Percentiles rank a stretch among this genome's conserved stretches.
Evolutionary conservation across 2,329 filamentous ascomycete genomes (phyloP).

Genomic region (Fusarium proliferatum): DNA sequence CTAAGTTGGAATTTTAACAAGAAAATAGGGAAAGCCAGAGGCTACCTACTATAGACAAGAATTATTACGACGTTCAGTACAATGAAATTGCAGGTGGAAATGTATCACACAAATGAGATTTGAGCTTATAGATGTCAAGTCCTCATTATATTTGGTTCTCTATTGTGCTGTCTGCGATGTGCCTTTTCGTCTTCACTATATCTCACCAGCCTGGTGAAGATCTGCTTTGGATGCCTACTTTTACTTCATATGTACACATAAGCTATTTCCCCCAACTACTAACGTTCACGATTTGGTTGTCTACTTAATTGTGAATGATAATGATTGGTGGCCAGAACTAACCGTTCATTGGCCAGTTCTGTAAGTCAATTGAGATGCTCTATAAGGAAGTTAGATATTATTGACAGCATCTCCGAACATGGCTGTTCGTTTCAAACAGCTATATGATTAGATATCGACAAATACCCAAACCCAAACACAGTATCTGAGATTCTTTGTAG

Average conservation of each 20-base stretch:
- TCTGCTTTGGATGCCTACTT: background rate
- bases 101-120: background rate
- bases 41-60: slow-evolving; percentile 31
- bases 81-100: slow-evolving; percentile 1
- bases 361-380: background rate
- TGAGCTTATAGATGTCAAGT: background rate
- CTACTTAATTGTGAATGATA: background rate
- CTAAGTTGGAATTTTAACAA: slow-evolving; percentile 36
- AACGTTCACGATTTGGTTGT: background rate
- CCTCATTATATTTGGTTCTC: background rate
- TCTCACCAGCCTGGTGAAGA: background rate
- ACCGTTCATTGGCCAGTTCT: background rate
- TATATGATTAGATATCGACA: background rate
- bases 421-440: background rate
- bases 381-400: no score
- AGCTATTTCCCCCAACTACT: background rate
- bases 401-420: background rate
- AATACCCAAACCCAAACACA: background rate
- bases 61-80: slow-evolving; percentile 19
- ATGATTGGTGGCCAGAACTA: background rate
- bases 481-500: background rate
- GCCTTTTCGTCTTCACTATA: background rate
- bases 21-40: slow-evolving; percentile 17
- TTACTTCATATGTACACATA: background rate
- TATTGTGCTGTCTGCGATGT: background rate